A percentile compares a stretch with the other conserved stretches of the same genome.
Conservation (phyloP, 331 rosid species). For the Acacia concinna region DNA sequence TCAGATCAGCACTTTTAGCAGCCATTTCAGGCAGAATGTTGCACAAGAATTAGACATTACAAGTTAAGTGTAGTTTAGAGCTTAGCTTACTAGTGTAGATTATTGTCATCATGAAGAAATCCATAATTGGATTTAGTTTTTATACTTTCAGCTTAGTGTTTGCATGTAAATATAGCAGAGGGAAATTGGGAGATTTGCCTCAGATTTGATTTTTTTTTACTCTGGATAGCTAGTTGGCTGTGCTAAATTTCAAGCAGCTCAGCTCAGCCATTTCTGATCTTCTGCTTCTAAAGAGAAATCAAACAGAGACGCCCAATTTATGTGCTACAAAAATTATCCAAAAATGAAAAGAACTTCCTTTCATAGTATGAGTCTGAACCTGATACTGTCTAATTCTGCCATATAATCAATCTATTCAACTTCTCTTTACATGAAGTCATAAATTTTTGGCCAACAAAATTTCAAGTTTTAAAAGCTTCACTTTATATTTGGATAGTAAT, state of each 20-base stretch:
- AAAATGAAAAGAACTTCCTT: neutral
- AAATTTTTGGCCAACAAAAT: neutral
- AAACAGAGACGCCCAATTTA: conserved; percentile 15
- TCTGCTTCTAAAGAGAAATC: conserved; percentile 10
- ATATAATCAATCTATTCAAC: neutral
- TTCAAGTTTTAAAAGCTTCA: neutral
- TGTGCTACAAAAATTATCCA: neutral
- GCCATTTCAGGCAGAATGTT: conserved; percentile 83
- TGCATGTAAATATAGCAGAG: conserved; percentile 60
- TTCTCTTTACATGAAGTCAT: neutral
- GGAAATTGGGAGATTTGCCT: conserved; percentile 30
- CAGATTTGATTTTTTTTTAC: conserved; percentile 34
- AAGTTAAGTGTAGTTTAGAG: conserved; percentile 3
- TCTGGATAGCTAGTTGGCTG: conserved; percentile 23
- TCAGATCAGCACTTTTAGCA: conserved; percentile 89
- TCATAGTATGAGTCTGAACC: neutral
- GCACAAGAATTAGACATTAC: conserved; percentile 39
- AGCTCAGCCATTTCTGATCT: neutral
- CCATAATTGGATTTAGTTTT: conserved; percentile 30
- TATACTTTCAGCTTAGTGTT: conserved; percentile 36
- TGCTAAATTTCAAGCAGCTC: conserved; percentile 22
- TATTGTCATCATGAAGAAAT: conserved; percentile 10
- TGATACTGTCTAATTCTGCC: neutral
- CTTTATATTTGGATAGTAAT: neutral
- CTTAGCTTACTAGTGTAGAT: conserved; percentile 24